Base-by-base conservation (phyloP, 1,284 basidiomycete genomes). In the Trametes hirsuta region DNA sequence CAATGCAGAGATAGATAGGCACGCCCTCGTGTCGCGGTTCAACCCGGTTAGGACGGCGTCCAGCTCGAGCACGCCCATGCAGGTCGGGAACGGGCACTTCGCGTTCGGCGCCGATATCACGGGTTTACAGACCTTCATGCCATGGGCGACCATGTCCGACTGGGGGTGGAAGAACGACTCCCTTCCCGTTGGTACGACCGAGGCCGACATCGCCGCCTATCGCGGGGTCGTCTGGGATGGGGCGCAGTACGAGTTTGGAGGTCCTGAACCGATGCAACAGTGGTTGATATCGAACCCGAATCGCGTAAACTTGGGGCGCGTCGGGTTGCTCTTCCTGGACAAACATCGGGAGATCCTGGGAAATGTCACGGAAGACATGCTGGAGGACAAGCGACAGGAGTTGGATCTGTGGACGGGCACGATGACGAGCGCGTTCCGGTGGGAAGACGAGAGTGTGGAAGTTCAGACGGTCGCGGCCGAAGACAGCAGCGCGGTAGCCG, bases 151-250 rank as follows among this genome's bases (percentile, higher is more conserved):
- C 60, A 77, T 87, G 75, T 82, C 83, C 5, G 81, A 80, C 15
- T 85, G 84, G 84, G 83, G 80, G 1, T 86, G 83, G 83, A 86
- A 86, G 69, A 86, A 85, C 69, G 84, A 86, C 68, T 77, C 78
- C 8, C 68, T 85, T 1, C 84, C 85, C 1, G 57, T 69, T 3
- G 77, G 77, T 1, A 72, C 73, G 41, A 82, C 80, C 0, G 61
- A 74, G 51, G 73, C 71, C 24, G 81, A 85, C 58, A 69, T 84
- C 6, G 72, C 77, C n/a, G 65, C 74, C 15, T 86, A 84, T 67
- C 71, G 75, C 6, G 84, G 85, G 12, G 74, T 74, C 30, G 79
- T 77, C 55, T 83, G 81, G 80, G 69, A 76, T 50, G 84, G 81
- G 58, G 83, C 85, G 18, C 72, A 81, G 63, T 85, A 84, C 69